phyloP scores from a whole-genome alignment of 108 stramenopile genomes.

The Nitzschia sp. region DNA sequence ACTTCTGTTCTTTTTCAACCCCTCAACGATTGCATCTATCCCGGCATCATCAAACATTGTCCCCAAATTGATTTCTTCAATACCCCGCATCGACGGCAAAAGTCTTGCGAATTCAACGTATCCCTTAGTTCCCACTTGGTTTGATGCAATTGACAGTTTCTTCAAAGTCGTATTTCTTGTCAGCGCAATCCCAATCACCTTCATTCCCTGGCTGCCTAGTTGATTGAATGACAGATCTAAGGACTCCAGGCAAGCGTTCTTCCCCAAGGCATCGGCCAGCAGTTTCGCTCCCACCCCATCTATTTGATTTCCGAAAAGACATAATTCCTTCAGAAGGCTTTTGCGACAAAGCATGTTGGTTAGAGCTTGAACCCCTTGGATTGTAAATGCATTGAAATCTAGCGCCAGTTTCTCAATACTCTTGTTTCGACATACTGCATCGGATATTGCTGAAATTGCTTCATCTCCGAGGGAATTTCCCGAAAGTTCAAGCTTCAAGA shows the following conservation, averaged over 20 bases:
- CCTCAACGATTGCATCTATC: constrained; percentile 19
- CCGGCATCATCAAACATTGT: constrained; percentile 25
- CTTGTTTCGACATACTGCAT: constrained; percentile 15
- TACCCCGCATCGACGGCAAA: constrained; percentile 35
- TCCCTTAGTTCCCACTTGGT: constrained; percentile 32
- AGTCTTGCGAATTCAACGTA: constrained; percentile 17
- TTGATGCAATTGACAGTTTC: constrained; percentile 33
- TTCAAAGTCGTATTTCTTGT: constrained; percentile 33
- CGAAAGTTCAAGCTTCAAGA: constrained; percentile 25
- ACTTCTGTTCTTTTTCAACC: constrained; percentile 22
- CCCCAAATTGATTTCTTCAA: constrained; percentile 35
- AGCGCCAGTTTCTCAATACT: constrained; percentile 22
- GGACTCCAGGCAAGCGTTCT: constrained; percentile 25
- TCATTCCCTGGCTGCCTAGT: constrained; percentile 40
- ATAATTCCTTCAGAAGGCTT: constrained; percentile 20
- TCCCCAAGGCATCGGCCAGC: constrained; percentile 29
- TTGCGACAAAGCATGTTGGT: constrained; percentile 23
- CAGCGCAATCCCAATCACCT: constrained; percentile 32
- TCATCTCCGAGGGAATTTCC: constrained; percentile 24
- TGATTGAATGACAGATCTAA: constrained; percentile 35
- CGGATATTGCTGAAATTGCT: constrained; percentile 9
- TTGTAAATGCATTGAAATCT: constrained; percentile 42
- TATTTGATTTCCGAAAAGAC: constrained; percentile 42
- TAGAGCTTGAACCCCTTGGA: constrained; percentile 16
- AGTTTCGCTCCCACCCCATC: constrained; percentile 17